phyloP scores from a whole-genome alignment of 306 rosid genomes.

The Phaseolus lunatus region DNA sequence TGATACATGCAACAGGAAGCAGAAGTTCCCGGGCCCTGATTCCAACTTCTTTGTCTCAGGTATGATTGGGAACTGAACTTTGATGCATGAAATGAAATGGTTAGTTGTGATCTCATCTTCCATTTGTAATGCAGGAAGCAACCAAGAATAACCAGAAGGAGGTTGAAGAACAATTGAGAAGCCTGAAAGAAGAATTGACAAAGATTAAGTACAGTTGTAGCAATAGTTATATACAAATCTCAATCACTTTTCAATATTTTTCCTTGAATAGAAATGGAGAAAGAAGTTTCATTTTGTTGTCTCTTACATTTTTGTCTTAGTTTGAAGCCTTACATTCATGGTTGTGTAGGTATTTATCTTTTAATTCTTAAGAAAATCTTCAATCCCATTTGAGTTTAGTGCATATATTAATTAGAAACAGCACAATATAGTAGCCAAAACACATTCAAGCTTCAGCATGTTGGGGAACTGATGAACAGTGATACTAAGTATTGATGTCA shows the following conservation, averaged over 20 bases:
- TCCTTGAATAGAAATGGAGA: neutral
- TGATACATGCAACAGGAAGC: conserved; percentile 26
- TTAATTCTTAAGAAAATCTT: neutral
- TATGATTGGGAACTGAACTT: conserved; percentile 29
- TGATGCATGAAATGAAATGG: neutral
- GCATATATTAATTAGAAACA: neutral
- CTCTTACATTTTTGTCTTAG: neutral
- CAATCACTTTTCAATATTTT: no score
- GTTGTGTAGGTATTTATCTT: neutral
- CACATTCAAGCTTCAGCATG: neutral
- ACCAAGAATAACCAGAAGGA: conserved; percentile 41
- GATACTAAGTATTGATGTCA: no score
- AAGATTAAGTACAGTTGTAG: conserved; percentile 46
- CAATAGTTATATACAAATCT: neutral
- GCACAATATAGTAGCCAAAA: neutral
- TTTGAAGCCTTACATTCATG: neutral
- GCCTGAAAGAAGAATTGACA: conserved; percentile 66
- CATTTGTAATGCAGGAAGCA: conserved; percentile 59
- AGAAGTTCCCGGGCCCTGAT: conserved; percentile 47
- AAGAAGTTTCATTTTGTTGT: neutral
- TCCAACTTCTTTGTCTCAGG: conserved; percentile 69
- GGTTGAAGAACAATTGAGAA: conserved; percentile 64
- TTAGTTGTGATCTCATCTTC: conserved; percentile 26
- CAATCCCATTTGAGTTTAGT: neutral
- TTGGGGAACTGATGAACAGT: neutral